Percentiles rank a stretch among this genome's conserved stretches.
Evolutionary conservation across 495 filamentous ascomycete genomes (phyloP).

Genomic region (Hypoxylon lenormandii): DNA sequence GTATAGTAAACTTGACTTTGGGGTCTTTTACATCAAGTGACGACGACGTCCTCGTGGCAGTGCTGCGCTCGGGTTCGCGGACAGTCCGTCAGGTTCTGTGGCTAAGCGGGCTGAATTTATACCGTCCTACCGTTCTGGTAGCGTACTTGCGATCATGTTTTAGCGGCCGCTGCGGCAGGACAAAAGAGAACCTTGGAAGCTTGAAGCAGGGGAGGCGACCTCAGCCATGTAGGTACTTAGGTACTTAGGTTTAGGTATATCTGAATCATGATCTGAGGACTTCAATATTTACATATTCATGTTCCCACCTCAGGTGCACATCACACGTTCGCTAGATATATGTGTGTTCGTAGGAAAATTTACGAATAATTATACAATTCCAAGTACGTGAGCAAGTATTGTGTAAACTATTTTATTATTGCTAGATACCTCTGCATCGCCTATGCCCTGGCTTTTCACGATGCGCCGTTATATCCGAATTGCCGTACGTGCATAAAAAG

Average conservation of each 20-base stretch:
- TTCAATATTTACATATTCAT: not conserved
- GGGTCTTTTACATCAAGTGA: slow-evolving; percentile 13
- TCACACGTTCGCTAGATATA: too few species aligned
- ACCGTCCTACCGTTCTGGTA: too few species aligned
- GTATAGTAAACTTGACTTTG: slow-evolving; percentile 15
- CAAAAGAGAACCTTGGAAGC: too few species aligned
- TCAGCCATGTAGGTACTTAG: slow-evolving; percentile 7
- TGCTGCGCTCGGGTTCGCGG: slow-evolving; percentile 41
- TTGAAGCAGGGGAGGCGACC: not conserved
- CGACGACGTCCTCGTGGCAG: slow-evolving; percentile 50
- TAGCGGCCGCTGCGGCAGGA: slow-evolving; percentile 2
- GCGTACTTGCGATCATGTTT: not conserved
- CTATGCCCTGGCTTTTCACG: not conserved
- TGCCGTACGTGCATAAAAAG: slow-evolving; percentile 15
- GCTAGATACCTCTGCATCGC: too few species aligned
- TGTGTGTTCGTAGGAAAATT: too few species aligned
- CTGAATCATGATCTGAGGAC: slow-evolving; percentile 11
- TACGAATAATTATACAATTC: too few species aligned
- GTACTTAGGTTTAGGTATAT: slow-evolving; percentile 18
- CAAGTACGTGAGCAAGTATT: too few species aligned
- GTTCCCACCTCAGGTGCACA: not conserved
- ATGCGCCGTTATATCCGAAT: slow-evolving; percentile 18
- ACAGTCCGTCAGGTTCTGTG: slow-evolving; percentile 43
- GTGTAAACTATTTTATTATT: too few species aligned
- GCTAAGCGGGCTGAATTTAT: slow-evolving; percentile 33